Evolutionary conservation across 768 basidiomycete genomes (phyloP), one percentile per base, ranked within the genome.

Genomic region (Dioszegia hungarica): DNA sequence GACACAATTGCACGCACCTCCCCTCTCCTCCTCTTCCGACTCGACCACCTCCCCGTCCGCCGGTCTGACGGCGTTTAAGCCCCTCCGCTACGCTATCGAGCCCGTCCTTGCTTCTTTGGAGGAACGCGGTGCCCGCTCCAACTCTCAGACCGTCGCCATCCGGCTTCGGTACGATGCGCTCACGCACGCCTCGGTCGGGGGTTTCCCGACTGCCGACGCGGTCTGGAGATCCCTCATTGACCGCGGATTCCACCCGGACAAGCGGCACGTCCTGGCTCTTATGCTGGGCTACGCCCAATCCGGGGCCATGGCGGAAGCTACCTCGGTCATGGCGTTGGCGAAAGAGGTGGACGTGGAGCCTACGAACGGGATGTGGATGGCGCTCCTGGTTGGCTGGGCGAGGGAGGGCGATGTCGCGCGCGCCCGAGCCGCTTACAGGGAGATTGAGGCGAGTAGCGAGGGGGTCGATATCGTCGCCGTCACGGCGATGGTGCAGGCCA

Each of bases 211-310:
- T 15, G 60, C 66, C 17, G 40, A 56, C n/a, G 47, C 50, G 2
- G 61, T 65, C 2, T 70, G 66, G 68, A 59, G 51, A 25, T n/a
- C 53, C 5, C 33, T 70, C 27, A 33, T 70, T 31, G 46, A 49
- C 9, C 46, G 66, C 29, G 68, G 68, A 2, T 67, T 46, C 47
- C 41, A 54, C 24, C 68, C 68, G 14, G 47, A 57, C 19, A 40
- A 51, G 19, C 31, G 39, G 19, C 68, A 70, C 50, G 49, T 67
- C 31, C 36, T 61, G 11, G 63, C 66, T 17, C 37, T 70, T 10
- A 57, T 70, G 49, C 43, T 56, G 28, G 68, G 66, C 9, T 70
- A 70, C 48, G 54, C 63, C 11, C 50, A 57, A 19, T 57, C 61
- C 14, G 66, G 68, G 1, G 50, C 59, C 17, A 61, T 67, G 52